A percentile compares a stretch with the other conserved stretches of the same genome.
Conservation (phyloP, 306 rosid species). For the Acacia acuminata region DNA sequence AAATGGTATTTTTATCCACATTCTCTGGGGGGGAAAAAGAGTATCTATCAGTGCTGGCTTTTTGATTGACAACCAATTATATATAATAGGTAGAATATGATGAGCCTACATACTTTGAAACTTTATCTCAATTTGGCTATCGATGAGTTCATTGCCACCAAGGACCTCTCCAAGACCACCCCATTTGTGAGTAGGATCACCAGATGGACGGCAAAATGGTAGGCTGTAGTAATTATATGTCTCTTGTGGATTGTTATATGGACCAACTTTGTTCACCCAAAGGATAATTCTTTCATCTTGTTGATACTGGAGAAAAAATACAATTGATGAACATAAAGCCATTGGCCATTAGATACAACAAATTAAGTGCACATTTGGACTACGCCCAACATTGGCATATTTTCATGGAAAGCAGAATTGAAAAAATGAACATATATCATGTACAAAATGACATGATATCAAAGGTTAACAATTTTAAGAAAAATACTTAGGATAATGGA, state of each 20-base stretch:
- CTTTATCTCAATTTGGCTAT: conserved; percentile 82
- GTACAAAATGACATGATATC: neutral
- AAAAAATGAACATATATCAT: neutral
- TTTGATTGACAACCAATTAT: neutral
- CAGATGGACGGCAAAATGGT: conserved; percentile 80
- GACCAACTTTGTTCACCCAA: conserved; percentile 99
- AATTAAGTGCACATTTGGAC: conserved; percentile 11
- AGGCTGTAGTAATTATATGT: conserved; percentile 97
- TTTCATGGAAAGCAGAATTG: neutral
- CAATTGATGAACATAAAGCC: conserved; percentile 30
- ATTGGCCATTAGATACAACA: neutral
- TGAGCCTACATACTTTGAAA: conserved; percentile 56
- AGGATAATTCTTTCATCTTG: conserved; percentile 67
- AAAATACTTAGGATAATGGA: neutral
- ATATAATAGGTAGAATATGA: conserved; percentile 18
- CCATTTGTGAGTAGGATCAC: conserved; percentile 85
- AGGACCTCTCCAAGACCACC: conserved; percentile 99
- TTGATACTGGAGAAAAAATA: conserved; percentile 65
- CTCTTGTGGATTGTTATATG: conserved; percentile 99
- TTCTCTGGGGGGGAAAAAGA: conserved; percentile 49
- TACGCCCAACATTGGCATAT: conserved; percentile 1
- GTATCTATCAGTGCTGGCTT: conserved; percentile 25
- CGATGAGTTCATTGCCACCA: conserved; percentile 98
- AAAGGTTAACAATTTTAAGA: neutral
- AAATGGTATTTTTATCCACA: conserved; percentile 75